Conservation (phyloP, 306 rosid genomes). For the Prunus davidiana region DNA sequence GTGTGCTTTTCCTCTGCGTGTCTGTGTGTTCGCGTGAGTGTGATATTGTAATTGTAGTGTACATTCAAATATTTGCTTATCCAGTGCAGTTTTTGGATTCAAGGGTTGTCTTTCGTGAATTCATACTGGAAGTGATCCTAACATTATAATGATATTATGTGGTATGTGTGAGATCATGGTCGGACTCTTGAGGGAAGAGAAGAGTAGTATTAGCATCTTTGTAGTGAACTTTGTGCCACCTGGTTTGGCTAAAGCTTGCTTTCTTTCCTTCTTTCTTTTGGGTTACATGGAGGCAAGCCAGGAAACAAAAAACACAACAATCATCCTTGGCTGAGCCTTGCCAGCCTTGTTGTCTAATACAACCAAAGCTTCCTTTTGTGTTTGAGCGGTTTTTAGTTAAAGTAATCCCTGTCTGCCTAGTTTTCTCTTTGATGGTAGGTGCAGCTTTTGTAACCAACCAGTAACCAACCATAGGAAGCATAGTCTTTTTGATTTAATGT, state of each 20-base stretch:
- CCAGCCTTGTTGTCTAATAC: too few relatives aligned
- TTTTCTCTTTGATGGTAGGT: too few relatives aligned
- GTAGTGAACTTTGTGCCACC: neutral
- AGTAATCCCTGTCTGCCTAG: neutral
- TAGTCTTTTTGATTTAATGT: neutral
- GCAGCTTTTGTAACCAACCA: neutral
- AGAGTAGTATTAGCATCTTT: neutral
- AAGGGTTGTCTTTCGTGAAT: neutral
- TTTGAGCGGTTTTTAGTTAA: neutral
- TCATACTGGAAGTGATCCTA: neutral
- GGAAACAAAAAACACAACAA: too few relatives aligned
- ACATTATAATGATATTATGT: neutral
- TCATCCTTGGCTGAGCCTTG: too few relatives aligned
- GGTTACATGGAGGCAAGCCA: too few relatives aligned
- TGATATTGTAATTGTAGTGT: neutral
- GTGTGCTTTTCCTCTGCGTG: neutral
- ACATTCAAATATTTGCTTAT: neutral
- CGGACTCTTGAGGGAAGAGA: neutral
- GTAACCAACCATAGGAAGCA: neutral
- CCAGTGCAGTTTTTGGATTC: too few relatives aligned
- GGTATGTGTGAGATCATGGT: neutral
- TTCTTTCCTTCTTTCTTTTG: too few relatives aligned
- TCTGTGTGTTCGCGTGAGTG: neutral
- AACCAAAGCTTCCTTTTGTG: neutral
- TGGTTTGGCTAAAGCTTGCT: neutral